Percentiles rank a stretch among this genome's conserved stretches.
These are phyloP conservation scores for Parachaetomium inaequale DNA, from an alignment of 495 filamentous ascomycete species.

Conservation along the genomic window DNA sequence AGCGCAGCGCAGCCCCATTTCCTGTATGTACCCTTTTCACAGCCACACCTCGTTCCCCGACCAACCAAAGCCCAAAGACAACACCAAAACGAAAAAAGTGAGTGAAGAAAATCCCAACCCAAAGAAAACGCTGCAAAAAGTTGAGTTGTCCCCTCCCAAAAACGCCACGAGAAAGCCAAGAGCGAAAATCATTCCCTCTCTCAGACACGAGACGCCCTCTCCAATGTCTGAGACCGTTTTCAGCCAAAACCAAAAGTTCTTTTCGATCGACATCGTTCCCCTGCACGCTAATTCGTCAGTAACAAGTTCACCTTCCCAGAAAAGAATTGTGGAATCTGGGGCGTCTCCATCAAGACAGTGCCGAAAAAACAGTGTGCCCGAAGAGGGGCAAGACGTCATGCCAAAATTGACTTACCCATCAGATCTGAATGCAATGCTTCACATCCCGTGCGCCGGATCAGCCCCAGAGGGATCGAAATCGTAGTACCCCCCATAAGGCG, in stretches of 20 bases:
- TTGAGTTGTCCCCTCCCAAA: background rate
- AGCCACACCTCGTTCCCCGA: constrained; percentile 9
- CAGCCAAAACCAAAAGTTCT: background rate
- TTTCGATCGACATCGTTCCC: background rate
- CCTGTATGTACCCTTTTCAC: background rate
- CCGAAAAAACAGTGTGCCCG: background rate
- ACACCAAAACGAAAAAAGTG: constrained; percentile 2
- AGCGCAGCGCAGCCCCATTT: too few relatives aligned
- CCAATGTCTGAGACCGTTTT: too few relatives aligned
- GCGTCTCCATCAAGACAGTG: constrained; percentile 3
- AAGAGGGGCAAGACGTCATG: background rate
- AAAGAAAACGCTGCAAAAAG: background rate
- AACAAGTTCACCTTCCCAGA: background rate
- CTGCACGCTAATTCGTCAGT: constrained; percentile 6
- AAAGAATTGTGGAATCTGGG: background rate
- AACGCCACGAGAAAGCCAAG: background rate
- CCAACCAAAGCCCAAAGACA: constrained; percentile 15
- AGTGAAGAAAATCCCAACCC: background rate
- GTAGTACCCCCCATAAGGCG: constrained; percentile 13
- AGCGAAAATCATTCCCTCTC: constrained; percentile 14
- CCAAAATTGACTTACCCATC: background rate
- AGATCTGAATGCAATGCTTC: background rate
- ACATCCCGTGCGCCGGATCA: background rate
- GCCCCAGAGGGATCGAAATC: constrained; percentile 10
- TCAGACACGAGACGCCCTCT: background rate